A percentile compares a stretch with the other conserved stretches of the same genome.
phyloP scores from a whole-genome alignment of 169 alveolate species.

The Miamiensis avidus region DNA sequence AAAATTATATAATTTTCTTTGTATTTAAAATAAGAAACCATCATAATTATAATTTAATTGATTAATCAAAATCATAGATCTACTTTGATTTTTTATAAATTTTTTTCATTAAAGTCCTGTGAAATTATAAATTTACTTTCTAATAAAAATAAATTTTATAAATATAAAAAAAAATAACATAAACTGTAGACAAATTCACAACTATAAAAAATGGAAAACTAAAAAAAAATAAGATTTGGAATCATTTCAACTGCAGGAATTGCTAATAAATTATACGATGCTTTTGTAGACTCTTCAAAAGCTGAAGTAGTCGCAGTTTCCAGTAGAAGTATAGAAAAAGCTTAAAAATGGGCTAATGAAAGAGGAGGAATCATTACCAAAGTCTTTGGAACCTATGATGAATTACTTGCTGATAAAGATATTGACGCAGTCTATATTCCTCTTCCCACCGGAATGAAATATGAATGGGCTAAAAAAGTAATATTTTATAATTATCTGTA shows the following conservation, averaged over 20 bases:
- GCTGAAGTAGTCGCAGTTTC: not conserved
- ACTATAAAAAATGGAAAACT: not conserved
- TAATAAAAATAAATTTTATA: too few relatives aligned
- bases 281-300: not conserved
- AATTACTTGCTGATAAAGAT: constrained; percentile 47
- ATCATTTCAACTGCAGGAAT: not conserved
- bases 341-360: not conserved
- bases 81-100: too few relatives aligned
- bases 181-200: too few relatives aligned
- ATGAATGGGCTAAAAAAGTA: constrained; percentile 44
- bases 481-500: too few relatives aligned
- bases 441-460: constrained; percentile 46
- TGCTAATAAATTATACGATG: not conserved
- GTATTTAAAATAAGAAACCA: too few relatives aligned
- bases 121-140: too few relatives aligned
- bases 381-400: constrained; percentile 52
- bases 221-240: not conserved
- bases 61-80: too few relatives aligned
- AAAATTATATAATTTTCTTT: too few relatives aligned
- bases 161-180: too few relatives aligned
- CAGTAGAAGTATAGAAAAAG: not conserved
- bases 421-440: constrained; percentile 56
- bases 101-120: too few relatives aligned
- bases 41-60: too few relatives aligned
- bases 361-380: too few relatives aligned